These are phyloP conservation scores for Rhodotorula paludigena DNA, from an alignment of 768 basidiomycete genomes.

Conservation along the genomic window DNA sequence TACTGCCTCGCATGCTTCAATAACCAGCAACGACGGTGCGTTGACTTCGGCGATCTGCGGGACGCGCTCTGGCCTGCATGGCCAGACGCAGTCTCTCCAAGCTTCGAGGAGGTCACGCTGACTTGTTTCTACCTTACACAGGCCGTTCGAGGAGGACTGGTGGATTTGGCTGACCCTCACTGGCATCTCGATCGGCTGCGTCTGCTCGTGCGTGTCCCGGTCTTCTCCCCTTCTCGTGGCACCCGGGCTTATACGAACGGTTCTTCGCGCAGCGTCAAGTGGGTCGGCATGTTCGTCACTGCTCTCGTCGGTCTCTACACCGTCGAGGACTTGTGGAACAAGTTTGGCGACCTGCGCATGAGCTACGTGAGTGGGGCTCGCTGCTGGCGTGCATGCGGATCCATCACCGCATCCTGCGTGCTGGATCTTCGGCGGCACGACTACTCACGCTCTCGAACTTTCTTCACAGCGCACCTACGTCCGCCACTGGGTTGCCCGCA, in stretches of 20 bases:
- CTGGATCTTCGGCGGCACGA: background rate
- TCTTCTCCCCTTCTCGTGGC: background rate
- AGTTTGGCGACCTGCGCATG: constrained; percentile 93
- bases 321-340: constrained; percentile 95
- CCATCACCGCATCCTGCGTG: too few relatives aligned
- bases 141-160: constrained; percentile 93
- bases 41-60: too few relatives aligned
- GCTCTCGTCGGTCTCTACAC: constrained; percentile 93
- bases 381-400: too few relatives aligned
- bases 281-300: constrained; percentile 92
- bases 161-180: constrained; percentile 93
- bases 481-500: constrained; percentile 83
- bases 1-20: constrained; percentile 94
- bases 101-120: background rate
- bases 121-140: constrained; percentile 43
- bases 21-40: constrained; percentile 89
- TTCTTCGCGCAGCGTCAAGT: constrained; percentile 66
- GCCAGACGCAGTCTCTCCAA: too few relatives aligned
- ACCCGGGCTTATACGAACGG: background rate
- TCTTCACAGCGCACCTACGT: constrained; percentile 68
- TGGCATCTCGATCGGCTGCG: constrained; percentile 89
- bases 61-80: background rate
- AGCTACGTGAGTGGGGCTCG: constrained; percentile 66
- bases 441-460: background rate
- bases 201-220: constrained; percentile 63